These are phyloP conservation scores for Rhizopogon vinicolor DNA, from an alignment of 768 basidiomycete genomes.

Conservation along the genomic window DNA sequence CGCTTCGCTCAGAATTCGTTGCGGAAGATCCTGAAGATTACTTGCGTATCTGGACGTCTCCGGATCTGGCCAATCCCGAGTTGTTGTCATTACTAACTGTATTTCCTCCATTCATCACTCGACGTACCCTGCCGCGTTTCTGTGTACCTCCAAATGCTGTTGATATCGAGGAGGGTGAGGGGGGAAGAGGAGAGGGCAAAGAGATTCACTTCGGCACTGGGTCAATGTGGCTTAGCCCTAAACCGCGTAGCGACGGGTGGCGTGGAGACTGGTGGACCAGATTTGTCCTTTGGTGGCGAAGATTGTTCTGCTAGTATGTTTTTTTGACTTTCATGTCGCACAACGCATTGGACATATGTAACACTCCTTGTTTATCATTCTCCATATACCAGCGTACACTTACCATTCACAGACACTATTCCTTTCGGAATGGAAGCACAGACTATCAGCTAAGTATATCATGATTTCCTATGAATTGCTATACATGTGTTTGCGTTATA, in stretches of 20 bases:
- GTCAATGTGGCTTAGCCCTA: conserved; percentile 70
- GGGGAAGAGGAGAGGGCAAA: conserved; percentile 47
- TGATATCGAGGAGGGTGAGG: conserved; percentile 71
- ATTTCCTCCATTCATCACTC: conserved; percentile 76
- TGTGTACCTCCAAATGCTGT: conserved; percentile 31
- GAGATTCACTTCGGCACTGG: conserved; percentile 79
- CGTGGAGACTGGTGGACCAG: conserved; percentile 77
- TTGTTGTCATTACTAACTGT: conserved; percentile 59
- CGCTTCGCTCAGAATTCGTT: conserved; percentile 28
- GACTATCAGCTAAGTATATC: conserved; percentile 4
- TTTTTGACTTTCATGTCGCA: conserved; percentile 5
- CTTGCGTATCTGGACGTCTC: conserved; percentile 77
- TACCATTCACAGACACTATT: conserved; percentile 16
- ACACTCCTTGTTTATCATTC: conserved; percentile 26
- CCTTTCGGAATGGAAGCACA: conserved; percentile 19
- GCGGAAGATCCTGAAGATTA: conserved; percentile 39
- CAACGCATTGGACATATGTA: conserved; percentile 29
- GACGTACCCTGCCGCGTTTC: conserved; percentile 71
- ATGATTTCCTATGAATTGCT: conserved; percentile 1
- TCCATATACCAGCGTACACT: conserved; percentile 19
- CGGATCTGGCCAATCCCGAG: conserved; percentile 77
- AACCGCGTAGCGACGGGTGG: conserved; percentile 59
- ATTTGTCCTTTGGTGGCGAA: conserved; percentile 76
- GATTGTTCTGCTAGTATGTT: conserved; percentile 62
- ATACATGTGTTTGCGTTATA: conserved; percentile 4